Evolutionary conservation across 1,284 basidiomycete genomes (phyloP), one percentile per base, ranked within the genome.

Genomic region (Tilletia indica): DNA sequence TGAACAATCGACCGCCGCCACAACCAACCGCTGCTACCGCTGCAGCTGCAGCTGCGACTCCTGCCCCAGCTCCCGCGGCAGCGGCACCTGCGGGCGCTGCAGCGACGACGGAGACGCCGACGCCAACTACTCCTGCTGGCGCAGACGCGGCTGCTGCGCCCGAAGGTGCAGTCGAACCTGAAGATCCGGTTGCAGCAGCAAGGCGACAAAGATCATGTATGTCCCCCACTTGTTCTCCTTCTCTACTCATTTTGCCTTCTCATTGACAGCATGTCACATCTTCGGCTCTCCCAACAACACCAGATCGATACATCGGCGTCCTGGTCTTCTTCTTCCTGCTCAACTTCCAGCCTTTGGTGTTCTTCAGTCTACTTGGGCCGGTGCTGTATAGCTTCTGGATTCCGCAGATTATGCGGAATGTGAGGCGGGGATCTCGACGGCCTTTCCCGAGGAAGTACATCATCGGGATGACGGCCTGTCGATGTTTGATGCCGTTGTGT

Each of bases 321-420:
- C 36, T 64, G 4, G 36, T 64, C 31, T 38, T 64, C 61, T 64
- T 64, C 61, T 64, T 64, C 61, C 36, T 64, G 61, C 34, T 64
- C 34, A 64, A 39, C 36, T 64, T 64, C 61, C 61, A 64, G 14
- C 61, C 61, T 9, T 19, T 64, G 9, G 14, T 64, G 9, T 64
- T 64, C 61, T 64, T 39, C 36, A 64, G 61, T 38, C 38, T 70
- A 5, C 68, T 72, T 8, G 45, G 72, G 25, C 68, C 49, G 2
- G 6, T 74, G 75, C 78, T 83, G 38, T 71, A 71, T 47, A 70
- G 68, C 16, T 74, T 72, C 67, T 76, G 75, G 75, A 66, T 74
- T 38, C 84, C 84, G 3, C 84, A 85, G 68, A 85, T 85, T 72
- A 58, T 78, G 9, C 71, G 76, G 49, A 85, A 84, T 58, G 74